Conservation (phyloP, 108 stramenopile genomes). For the Schizochytrium sp. region DNA sequence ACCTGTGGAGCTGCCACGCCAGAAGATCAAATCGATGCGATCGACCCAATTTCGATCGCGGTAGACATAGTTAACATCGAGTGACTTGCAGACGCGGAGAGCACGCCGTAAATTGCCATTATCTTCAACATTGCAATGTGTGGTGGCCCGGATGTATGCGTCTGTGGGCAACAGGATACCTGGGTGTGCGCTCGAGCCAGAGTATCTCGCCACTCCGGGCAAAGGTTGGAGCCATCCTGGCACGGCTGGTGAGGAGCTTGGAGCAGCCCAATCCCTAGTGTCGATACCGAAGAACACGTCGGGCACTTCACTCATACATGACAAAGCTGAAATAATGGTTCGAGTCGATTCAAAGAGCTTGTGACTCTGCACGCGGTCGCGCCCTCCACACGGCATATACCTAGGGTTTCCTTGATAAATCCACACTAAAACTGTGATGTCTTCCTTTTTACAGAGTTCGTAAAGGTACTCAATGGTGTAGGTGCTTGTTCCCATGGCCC, state of each 20-base stretch:
- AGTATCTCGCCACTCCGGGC: slow-evolving; percentile 18
- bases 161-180: slow-evolving; percentile 10
- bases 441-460: background rate
- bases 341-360: background rate
- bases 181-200: background rate
- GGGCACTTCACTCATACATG: slow-evolving; percentile 25
- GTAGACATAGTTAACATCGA: background rate
- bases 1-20: slow-evolving; percentile 55
- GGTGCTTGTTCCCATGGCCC: background rate
- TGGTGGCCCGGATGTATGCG: slow-evolving; percentile 38
- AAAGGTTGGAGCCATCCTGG: slow-evolving; percentile 30
- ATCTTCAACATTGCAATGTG: slow-evolving; percentile 1
- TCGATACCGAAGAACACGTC: slow-evolving; percentile 30
- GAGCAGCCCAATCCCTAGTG: slow-evolving; percentile 46
- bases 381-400: slow-evolving; percentile 7
- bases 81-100: background rate
- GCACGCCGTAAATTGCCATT: background rate
- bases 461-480: background rate
- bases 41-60: background rate
- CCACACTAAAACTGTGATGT: background rate
- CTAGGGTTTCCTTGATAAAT: background rate
- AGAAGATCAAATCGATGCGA: background rate
- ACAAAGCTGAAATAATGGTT: background rate
- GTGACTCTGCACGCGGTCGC: background rate
- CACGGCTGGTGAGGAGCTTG: background rate